Conservation (phyloP, 2,329 filamentous ascomycete genomes). For the Colletotrichum karsti region DNA sequence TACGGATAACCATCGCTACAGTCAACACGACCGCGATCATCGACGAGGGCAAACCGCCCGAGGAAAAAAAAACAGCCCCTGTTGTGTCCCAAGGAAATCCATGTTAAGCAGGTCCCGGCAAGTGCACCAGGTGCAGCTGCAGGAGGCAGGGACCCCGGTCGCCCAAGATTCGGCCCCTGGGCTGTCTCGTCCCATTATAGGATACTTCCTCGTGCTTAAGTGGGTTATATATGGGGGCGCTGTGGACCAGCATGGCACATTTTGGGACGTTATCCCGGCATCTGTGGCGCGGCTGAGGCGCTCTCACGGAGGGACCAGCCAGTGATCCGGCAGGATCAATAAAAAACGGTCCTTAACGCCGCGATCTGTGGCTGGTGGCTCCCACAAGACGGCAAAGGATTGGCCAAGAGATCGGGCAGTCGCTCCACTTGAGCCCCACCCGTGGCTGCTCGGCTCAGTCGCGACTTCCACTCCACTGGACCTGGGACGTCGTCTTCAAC, state of each 20-base stretch:
- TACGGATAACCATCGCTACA: background rate
- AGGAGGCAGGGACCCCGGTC: background rate
- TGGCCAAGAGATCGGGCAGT: background rate
- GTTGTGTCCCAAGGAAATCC: background rate
- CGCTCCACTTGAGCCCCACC: background rate
- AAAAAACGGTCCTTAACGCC: background rate
- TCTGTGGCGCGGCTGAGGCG: background rate
- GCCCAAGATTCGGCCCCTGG: background rate
- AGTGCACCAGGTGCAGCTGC: background rate
- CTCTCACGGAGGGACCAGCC: background rate
- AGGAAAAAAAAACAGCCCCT: background rate
- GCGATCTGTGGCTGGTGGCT: background rate
- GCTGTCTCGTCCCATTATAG: constrained; percentile 3
- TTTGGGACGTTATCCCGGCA: background rate
- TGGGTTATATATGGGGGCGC: background rate
- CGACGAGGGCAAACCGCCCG: background rate
- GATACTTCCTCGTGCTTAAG: constrained; percentile 14
- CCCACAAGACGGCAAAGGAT: background rate
- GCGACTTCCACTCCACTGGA: background rate
- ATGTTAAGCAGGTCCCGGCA: background rate
- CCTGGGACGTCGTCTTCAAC: background rate
- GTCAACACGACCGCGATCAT: background rate
- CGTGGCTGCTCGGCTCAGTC: background rate
- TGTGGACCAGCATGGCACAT: background rate
- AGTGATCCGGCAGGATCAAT: background rate